Conservation (phyloP, 306 rosid species). For the Castanopsis chinensis region DNA sequence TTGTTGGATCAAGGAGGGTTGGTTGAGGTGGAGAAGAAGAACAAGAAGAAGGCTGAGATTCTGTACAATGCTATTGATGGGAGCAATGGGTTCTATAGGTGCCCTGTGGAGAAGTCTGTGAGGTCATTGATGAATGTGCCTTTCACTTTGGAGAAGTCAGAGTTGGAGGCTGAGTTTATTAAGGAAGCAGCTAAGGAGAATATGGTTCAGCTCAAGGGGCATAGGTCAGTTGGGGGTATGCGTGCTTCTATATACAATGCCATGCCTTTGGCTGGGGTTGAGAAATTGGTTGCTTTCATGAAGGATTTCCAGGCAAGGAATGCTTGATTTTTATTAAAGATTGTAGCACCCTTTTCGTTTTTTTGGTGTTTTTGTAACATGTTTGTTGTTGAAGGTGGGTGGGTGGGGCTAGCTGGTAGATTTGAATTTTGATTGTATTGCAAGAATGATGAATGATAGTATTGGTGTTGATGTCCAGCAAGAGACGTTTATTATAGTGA, state of each 20-base stretch:
- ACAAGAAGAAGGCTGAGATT: constrained; percentile 70
- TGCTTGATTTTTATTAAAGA: constrained; percentile 34
- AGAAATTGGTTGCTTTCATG: constrained; percentile 93
- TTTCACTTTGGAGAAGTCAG: constrained; percentile 81
- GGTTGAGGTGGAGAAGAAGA: constrained; percentile 85
- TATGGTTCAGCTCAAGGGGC: constrained; percentile 98
- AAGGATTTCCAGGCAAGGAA: constrained; percentile 83
- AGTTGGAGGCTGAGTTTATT: constrained; percentile 79
- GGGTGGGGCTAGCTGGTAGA: no score
- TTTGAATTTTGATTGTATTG: background rate
- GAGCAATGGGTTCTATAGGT: constrained; percentile 76
- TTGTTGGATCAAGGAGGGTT: constrained; percentile 85
- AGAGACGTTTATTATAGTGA: background rate
- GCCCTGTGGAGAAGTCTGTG: constrained; percentile 88
- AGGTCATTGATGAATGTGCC: constrained; percentile 98
- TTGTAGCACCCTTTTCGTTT: background rate
- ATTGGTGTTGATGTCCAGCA: background rate
- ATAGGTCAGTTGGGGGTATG: constrained; percentile 95
- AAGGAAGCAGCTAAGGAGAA: constrained; percentile 90
- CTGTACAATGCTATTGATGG: constrained; percentile 66
- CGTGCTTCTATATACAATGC: constrained; percentile 97
- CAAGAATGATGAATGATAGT: background rate
- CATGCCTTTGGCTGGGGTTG: constrained; percentile 96
- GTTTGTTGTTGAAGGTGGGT: no score
- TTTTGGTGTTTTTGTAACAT: background rate